These are phyloP conservation scores for Ceratocystis ficicola DNA, from an alignment of 2,329 filamentous ascomycete species.

Conservation along the genomic window DNA sequence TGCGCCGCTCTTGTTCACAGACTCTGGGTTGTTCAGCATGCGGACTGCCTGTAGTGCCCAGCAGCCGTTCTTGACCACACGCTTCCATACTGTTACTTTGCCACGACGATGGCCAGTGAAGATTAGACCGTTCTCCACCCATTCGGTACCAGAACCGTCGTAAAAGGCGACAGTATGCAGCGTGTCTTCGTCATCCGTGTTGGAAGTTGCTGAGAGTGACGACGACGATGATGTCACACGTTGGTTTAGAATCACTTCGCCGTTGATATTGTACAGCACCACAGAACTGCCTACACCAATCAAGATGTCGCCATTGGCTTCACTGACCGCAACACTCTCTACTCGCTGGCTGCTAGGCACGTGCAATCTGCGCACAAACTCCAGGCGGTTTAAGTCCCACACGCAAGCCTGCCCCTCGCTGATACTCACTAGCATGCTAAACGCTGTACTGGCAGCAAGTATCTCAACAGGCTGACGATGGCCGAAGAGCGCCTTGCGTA, in stretches of 20 bases:
- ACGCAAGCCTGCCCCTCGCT: constrained; percentile 71
- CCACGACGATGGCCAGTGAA: constrained; percentile 82
- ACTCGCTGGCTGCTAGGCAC: constrained; percentile 42
- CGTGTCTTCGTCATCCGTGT: constrained; percentile 47
- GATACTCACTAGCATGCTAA: constrained; percentile 76
- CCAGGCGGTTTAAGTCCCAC: constrained; percentile 87
- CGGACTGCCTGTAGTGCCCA: constrained; percentile 73
- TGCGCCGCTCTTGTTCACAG: background rate
- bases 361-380: constrained; percentile 63
- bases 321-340: constrained; percentile 76
- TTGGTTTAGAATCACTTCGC: constrained; percentile 68
- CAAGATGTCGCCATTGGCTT: constrained; percentile 79
- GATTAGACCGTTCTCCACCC: constrained; percentile 72
- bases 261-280: constrained; percentile 77
- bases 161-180: constrained; percentile 83
- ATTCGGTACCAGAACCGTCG: constrained; percentile 80
- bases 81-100: constrained; percentile 66
- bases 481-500: constrained; percentile 72
- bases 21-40: constrained; percentile 66
- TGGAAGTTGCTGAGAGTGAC: constrained; percentile 29
- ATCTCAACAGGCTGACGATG: constrained; percentile 74
- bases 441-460: constrained; percentile 75
- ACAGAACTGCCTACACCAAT: constrained; percentile 67
- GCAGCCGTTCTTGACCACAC: constrained; percentile 32
- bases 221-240: constrained; percentile 48